Base-by-base conservation (phyloP, 306 rosid species). In the Boehmeria nivea region DNA sequence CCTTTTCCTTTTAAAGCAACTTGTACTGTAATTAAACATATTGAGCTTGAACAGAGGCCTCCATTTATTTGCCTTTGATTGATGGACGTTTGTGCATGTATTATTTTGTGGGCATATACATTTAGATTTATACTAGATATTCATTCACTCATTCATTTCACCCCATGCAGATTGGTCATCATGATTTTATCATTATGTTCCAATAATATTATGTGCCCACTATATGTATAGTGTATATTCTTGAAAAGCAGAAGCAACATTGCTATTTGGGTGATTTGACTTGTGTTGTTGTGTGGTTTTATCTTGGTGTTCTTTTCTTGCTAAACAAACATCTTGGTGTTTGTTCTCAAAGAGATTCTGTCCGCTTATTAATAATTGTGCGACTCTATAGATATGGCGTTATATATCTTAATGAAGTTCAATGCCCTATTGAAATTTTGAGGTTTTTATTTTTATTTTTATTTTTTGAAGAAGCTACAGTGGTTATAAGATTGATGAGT, bases 241-340 rank as follows among this genome's bases (percentile, higher is more conserved):
- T 16, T 38, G 20, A 54, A 54, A 19, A 54, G 59, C 31, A 19
- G 57, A 51, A 51, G 12, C 26, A 16, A 51, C 25, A 15, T 51
- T 51, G 44, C 44, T 54, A 54, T 18, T 31, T 38, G 19, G 46
- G 34, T 57, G 61, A 57, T 57, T 57, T 57, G 61, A 57, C 61
- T 57, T 21, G 43, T 10, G 36, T 22, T 10, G 20, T 54, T 21
- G 33, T 36, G 45, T 22, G 60, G 12, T 37, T 18, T 13, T 57
- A 37, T 57, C 61, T 57, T 20, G 1, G 47, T 40, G 61, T 57
- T 57, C 19, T 57, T 24, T 57, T 57, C 61, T 39, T 38, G 48
- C 47, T 40, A 13, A 57, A 39, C 61, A 57, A 37, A 22, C 42
- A 57, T 20, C 47, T 57, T 57, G 15, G 33, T 57, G 61, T 57